These are phyloP conservation scores for Closterium sp. DNA, from an alignment of 139 green algal genomes.

Conservation along the genomic window DNA sequence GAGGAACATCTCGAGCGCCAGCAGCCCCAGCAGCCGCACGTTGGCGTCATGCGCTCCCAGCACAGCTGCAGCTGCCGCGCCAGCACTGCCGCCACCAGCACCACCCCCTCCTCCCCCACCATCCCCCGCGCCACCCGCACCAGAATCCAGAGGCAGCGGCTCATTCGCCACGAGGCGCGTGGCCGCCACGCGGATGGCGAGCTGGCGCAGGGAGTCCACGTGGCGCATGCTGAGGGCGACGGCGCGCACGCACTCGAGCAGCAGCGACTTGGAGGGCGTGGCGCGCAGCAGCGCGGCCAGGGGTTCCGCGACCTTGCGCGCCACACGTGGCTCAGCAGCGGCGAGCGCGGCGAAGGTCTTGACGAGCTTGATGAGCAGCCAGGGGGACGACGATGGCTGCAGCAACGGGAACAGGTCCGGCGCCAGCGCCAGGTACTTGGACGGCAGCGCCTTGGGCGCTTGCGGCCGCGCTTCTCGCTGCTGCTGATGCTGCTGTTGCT, in stretches of 20 bases:
- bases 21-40: slow-evolving; percentile 53
- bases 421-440: slow-evolving; percentile 55
- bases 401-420: slow-evolving; percentile 56
- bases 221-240: slow-evolving; percentile 8
- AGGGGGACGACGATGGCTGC: slow-evolving; percentile 44
- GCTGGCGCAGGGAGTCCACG: slow-evolving; percentile 2
- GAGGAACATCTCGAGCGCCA: slow-evolving; percentile 38
- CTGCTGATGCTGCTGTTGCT: not conserved
- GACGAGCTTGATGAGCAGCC: slow-evolving; percentile 63
- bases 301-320: slow-evolving; percentile 54
- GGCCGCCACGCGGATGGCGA: not conserved
- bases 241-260: slow-evolving; percentile 58
- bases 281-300: slow-evolving; percentile 49
- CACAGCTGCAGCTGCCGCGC: slow-evolving; percentile 32
- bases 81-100: slow-evolving; percentile 16
- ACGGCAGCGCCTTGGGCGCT: not conserved
- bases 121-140: not conserved
- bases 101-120: slow-evolving; percentile 32
- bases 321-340: slow-evolving; percentile 56
- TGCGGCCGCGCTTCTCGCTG: no score
- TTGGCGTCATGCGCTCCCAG: slow-evolving; percentile 55
- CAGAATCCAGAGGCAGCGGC: not conserved
- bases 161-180: slow-evolving; percentile 2
- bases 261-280: slow-evolving; percentile 57
- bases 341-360: slow-evolving; percentile 57